Conservation (phyloP, 805 yeast genomes). For the Ogataea ganodermae region DNA sequence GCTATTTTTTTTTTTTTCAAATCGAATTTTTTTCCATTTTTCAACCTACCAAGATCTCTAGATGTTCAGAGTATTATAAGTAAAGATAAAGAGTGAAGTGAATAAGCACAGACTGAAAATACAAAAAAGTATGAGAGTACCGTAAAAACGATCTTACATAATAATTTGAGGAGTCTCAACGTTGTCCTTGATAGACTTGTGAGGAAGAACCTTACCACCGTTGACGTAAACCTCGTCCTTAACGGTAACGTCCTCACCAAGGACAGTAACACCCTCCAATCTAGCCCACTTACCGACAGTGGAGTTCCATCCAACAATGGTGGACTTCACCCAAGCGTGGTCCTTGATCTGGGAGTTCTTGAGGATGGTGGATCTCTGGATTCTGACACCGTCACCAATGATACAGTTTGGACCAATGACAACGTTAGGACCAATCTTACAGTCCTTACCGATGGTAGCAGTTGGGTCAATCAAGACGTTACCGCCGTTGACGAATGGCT, state of each 20-base stretch:
- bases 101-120: conserved; percentile 6
- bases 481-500: conserved; percentile 80
- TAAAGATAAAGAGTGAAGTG: conserved; percentile 2
- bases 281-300: conserved; percentile 99
- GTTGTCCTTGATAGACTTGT: conserved; percentile 92
- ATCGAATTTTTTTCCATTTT: too few relatives aligned
- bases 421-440: conserved; percentile 98
- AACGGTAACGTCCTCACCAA: conserved; percentile 98
- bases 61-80: neutral
- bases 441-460: conserved; percentile 88
- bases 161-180: conserved; percentile 98
- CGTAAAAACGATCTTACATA: conserved; percentile 58
- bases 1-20: too few relatives aligned
- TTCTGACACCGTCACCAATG: conserved; percentile 98
- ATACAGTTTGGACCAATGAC: conserved; percentile 95
- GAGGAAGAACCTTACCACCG: conserved; percentile 99
- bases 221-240: conserved; percentile 98
- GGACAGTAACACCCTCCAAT: conserved; percentile 94
- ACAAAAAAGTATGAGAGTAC: conserved; percentile 3
- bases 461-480: conserved; percentile 93
- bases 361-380: conserved; percentile 91
- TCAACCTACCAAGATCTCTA: too few relatives aligned
- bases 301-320: conserved; percentile 99
- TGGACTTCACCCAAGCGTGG: conserved; percentile 96
- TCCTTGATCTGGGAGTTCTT: conserved; percentile 90